Percentiles rank a stretch among this genome's conserved stretches.
These are phyloP conservation scores for Pichia exigua DNA, from an alignment of 805 yeast genomes.

Conservation along the genomic window DNA sequence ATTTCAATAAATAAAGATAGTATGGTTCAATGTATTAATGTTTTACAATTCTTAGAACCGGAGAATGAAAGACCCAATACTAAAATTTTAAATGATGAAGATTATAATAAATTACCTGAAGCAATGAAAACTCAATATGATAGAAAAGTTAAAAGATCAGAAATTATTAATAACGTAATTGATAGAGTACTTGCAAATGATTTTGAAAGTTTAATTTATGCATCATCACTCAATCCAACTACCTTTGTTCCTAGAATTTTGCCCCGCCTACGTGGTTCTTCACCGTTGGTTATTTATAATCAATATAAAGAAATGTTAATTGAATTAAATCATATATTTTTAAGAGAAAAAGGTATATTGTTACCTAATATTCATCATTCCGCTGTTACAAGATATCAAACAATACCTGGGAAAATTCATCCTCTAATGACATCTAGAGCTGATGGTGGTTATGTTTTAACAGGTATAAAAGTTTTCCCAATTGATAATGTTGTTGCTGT, in stretches of 20 bases:
- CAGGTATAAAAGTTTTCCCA: slow-evolving; percentile 76
- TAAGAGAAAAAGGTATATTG: slow-evolving; percentile 59
- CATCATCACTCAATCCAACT: slow-evolving; percentile 63
- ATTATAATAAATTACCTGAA: slow-evolving; percentile 47
- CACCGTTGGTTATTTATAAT: slow-evolving; percentile 77
- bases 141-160: slow-evolving; percentile 53
- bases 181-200: slow-evolving; percentile 41
- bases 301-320: slow-evolving; percentile 76
- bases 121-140: slow-evolving; percentile 58
- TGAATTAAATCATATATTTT: slow-evolving; percentile 62
- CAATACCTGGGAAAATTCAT: slow-evolving; percentile 88
- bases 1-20: slow-evolving; percentile 29
- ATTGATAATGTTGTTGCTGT: slow-evolving; percentile 56
- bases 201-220: slow-evolving; percentile 71
- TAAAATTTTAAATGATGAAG: slow-evolving; percentile 39
- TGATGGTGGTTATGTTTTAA: slow-evolving; percentile 81
- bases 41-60: slow-evolving; percentile 80
- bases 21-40: slow-evolving; percentile 45
- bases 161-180: slow-evolving; percentile 41
- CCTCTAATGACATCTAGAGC: slow-evolving; percentile 92
- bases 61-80: slow-evolving; percentile 45
- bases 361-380: slow-evolving; percentile 82
- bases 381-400: slow-evolving; percentile 79
- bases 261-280: slow-evolving; percentile 68
- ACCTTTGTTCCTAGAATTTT: slow-evolving; percentile 55